These are phyloP conservation scores for Mycena olivaceomarginata DNA, from an alignment of 768 basidiomycete species.

Conservation along the genomic window DNA sequence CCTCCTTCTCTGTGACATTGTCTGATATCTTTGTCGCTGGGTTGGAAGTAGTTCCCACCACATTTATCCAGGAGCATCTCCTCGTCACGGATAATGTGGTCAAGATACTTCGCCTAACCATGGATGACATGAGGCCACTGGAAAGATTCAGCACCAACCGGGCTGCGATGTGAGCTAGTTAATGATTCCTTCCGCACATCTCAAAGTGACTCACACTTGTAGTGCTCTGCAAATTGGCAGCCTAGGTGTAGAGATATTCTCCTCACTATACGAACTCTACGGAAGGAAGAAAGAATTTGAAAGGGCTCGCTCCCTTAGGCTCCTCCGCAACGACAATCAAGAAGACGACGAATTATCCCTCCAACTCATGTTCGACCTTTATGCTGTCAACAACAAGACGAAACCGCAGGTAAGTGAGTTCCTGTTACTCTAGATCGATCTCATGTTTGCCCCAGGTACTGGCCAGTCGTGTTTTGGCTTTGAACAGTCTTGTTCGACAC, in stretches of 20 bases:
- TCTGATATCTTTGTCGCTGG: constrained; percentile 11
- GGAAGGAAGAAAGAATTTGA: constrained; percentile 11
- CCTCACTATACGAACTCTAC: neutral
- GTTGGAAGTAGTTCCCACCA: constrained; percentile 6
- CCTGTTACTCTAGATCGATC: neutral
- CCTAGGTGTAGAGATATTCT: constrained; percentile 4
- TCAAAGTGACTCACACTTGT: neutral
- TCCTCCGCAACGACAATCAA: neutral
- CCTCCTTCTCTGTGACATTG: neutral
- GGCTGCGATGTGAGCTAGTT: constrained; percentile 11
- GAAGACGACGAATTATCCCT: no score
- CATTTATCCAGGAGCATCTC: constrained; percentile 7
- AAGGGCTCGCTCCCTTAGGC: neutral
- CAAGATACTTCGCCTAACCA: constrained; percentile 12
- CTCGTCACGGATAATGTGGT: constrained; percentile 8
- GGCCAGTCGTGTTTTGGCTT: constrained; percentile 15
- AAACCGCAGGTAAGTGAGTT: constrained; percentile 9
- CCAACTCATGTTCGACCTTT: neutral
- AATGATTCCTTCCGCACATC: neutral
- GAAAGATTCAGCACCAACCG: constrained; percentile 7
- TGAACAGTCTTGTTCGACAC: constrained; percentile 2
- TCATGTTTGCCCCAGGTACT: constrained; percentile 8
- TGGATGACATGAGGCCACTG: neutral
- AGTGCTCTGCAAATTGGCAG: constrained; percentile 3
- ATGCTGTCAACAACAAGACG: neutral